phyloP scores from a whole-genome alignment of 441 rosid genomes.

The Pelargonium myrrhifolium region DNA sequence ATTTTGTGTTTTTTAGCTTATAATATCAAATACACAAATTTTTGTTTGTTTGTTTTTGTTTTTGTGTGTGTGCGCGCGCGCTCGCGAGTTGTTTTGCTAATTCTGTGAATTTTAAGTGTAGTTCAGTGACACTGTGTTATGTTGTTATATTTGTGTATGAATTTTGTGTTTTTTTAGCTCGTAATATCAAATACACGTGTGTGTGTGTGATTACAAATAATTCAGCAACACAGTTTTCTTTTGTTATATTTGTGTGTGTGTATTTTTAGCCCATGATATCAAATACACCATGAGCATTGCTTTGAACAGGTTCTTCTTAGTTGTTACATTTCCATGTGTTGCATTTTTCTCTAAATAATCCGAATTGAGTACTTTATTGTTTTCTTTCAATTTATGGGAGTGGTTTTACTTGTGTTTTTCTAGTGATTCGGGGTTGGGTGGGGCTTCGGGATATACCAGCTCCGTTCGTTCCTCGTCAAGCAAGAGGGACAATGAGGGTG shows the following conservation, averaged over 20 bases:
- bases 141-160: too few relatives aligned
- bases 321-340: not conserved
- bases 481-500: slow-evolving; percentile 44
- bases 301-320: not conserved
- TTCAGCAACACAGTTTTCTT: not conserved
- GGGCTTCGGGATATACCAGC: slow-evolving; percentile 51
- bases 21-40: too few relatives aligned
- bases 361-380: not conserved
- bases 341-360: slow-evolving; percentile 22
- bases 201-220: not conserved
- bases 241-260: not conserved
- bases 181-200: too few relatives aligned
- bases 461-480: slow-evolving; percentile 46
- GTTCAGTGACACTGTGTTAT: too few relatives aligned
- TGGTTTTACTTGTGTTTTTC: slow-evolving; percentile 9
- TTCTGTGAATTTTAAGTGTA: too few relatives aligned
- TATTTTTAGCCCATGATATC: not conserved
- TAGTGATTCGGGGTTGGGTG: slow-evolving; percentile 93
- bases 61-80: too few relatives aligned
- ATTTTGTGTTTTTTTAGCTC: too few relatives aligned
- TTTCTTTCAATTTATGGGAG: not conserved
- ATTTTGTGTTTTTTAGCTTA: too few relatives aligned
- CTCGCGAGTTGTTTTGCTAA: too few relatives aligned
- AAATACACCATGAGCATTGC: not conserved
- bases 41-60: too few relatives aligned